Evolutionary conservation across 202 grass and related monocot species (phyloP).

Genomic region (Dendrocalamus latiflorus): DNA sequence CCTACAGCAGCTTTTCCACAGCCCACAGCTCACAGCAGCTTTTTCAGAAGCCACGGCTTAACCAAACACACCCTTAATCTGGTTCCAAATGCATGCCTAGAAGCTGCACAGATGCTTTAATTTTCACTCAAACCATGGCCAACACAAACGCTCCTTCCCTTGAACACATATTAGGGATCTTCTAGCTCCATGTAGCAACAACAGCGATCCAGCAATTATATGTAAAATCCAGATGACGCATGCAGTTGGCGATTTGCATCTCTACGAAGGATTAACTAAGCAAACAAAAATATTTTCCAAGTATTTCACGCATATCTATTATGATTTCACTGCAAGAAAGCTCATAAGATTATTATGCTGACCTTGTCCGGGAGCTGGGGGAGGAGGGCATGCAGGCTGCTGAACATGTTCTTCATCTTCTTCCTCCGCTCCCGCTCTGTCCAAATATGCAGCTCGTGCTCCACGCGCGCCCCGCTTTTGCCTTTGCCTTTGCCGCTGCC

Average conservation of each 20-base stretch:
- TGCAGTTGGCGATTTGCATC: neutral
- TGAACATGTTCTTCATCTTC: constrained; percentile 63
- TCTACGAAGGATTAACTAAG: neutral
- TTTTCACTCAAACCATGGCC: neutral
- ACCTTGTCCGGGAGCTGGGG: constrained; percentile 54
- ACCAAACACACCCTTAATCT: too few species aligned
- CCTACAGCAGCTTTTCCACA: too few species aligned
- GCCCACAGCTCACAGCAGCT: too few species aligned
- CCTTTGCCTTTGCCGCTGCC: too few species aligned
- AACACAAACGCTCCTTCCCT: neutral
- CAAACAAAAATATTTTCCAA: too few species aligned
- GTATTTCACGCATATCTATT: neutral
- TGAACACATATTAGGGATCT: neutral
- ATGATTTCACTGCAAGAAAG: neutral
- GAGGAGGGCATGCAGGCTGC: constrained; percentile 39
- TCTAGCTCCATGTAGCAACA: neutral
- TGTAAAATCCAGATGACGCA: neutral
- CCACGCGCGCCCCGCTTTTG: neutral
- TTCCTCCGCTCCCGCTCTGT: constrained; percentile 51
- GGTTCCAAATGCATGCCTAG: neutral
- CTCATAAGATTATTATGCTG: neutral
- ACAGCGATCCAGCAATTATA: neutral
- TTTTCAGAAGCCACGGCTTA: too few species aligned
- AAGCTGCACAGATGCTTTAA: neutral
- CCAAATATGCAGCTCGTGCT: constrained; percentile 29